These are phyloP conservation scores for Trifolium fragiferum DNA, from an alignment of 306 rosid species.

Conservation along the genomic window DNA sequence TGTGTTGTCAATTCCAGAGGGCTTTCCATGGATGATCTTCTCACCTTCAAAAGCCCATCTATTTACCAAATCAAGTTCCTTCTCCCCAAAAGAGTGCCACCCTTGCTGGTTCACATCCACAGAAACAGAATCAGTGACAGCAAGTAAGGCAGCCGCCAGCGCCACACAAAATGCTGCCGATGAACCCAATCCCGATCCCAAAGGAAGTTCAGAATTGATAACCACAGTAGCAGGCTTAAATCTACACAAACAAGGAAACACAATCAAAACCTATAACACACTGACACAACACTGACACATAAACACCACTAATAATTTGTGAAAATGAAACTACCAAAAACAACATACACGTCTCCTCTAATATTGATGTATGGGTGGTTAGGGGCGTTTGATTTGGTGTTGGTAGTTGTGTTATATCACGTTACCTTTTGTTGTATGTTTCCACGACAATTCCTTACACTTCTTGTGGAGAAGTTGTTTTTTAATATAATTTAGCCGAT, in stretches of 20 bases:
- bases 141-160: conserved; percentile 73
- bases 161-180: conserved; percentile 89
- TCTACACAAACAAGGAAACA: conserved; percentile 47
- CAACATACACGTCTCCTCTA: neutral
- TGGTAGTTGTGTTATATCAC: too few relatives aligned
- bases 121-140: conserved; percentile 63
- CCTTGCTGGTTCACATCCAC: conserved; percentile 63
- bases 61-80: conserved; percentile 75
- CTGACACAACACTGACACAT: neutral
- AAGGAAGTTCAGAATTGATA: conserved; percentile 83
- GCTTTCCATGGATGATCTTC: conserved; percentile 92
- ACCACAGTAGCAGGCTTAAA: conserved; percentile 85
- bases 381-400: too few relatives aligned
- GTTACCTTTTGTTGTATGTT: too few relatives aligned
- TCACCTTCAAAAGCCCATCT: conserved; percentile 99
- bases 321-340: neutral
- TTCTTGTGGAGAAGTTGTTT: too few relatives aligned
- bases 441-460: too few relatives aligned
- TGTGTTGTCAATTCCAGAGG: conserved; percentile 97
- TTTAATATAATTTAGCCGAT: too few relatives aligned
- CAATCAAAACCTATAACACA: conserved; percentile 3
- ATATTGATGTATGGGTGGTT: too few relatives aligned
- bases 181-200: conserved; percentile 95
- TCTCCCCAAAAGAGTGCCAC: conserved; percentile 67
- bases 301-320: neutral